Conservation (phyloP, 306 rosid genomes). For the Leucaena leucocephala region DNA sequence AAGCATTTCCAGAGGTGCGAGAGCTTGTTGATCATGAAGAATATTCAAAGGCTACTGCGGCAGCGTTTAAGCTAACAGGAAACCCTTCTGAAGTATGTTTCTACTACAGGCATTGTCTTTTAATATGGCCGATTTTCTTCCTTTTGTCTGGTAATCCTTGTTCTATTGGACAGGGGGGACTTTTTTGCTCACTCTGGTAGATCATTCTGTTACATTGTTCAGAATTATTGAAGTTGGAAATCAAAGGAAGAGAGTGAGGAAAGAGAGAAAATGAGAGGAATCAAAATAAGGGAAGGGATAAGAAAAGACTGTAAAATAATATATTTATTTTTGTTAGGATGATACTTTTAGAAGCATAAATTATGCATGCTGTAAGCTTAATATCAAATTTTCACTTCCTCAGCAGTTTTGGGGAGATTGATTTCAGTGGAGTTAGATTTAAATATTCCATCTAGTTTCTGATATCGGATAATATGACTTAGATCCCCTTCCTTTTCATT, state of each 20-base stretch:
- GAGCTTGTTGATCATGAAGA: conserved; percentile 57
- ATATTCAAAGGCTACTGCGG: conserved; percentile 64
- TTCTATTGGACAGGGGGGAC: not conserved
- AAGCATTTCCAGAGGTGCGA: conserved; percentile 56
- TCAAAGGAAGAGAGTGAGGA: not conserved
- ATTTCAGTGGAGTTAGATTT: not conserved
- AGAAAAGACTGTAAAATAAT: not conserved
- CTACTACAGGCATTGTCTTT: not conserved
- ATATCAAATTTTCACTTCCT: conserved; percentile 1
- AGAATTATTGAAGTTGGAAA: not conserved
- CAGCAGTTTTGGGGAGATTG: not conserved
- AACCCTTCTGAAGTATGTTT: conserved; percentile 53
- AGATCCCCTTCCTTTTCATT: not conserved
- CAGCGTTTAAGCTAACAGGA: conserved; percentile 56
- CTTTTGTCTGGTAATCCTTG: not conserved
- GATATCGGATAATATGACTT: not conserved
- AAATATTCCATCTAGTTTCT: not conserved
- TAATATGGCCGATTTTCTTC: conserved; percentile 3
- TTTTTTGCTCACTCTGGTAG: not conserved
- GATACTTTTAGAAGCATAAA: not conserved
- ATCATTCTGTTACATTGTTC: not conserved
- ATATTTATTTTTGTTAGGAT: not conserved
- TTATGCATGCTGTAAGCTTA: not conserved
- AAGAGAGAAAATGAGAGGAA: no score
- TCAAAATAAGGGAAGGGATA: not conserved